Conservation (phyloP, 805 yeast species). For the Kazachstania kunashirensis region DNA sequence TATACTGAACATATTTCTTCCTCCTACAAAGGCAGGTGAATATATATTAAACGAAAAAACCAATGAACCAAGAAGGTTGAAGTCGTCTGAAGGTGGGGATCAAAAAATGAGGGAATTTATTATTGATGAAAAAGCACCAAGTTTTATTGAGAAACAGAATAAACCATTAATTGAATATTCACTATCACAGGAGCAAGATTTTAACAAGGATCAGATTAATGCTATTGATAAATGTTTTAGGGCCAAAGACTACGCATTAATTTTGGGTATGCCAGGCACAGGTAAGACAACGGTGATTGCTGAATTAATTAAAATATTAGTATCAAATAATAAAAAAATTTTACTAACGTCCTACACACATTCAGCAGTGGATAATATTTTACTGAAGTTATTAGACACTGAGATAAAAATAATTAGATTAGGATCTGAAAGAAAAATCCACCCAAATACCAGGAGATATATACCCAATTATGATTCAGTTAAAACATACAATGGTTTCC, state of each 20-base stretch:
- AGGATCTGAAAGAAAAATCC: constrained; percentile 53
- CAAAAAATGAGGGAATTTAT: constrained; percentile 25
- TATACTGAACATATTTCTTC: constrained; percentile 54
- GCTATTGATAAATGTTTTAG: constrained; percentile 61
- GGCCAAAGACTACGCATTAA: constrained; percentile 66
- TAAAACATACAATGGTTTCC: constrained; percentile 37
- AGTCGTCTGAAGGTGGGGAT: constrained; percentile 31
- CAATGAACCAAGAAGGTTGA: constrained; percentile 8
- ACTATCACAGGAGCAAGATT: constrained; percentile 14
- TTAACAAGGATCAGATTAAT: constrained; percentile 60
- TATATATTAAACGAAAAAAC: constrained; percentile 21
- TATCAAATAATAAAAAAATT: constrained; percentile 49
- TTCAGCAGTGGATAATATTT: constrained; percentile 90
- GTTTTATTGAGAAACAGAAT: constrained; percentile 11
- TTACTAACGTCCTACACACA: constrained; percentile 83
- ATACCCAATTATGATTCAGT: constrained; percentile 37
- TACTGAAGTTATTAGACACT: constrained; percentile 53
- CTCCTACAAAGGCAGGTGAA: constrained; percentile 23
- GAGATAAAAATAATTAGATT: constrained; percentile 50
- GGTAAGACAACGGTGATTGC: constrained; percentile 91
- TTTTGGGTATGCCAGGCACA: constrained; percentile 97
- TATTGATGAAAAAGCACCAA: constrained; percentile 28
- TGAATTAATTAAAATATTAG: constrained; percentile 53
- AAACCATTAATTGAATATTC: constrained; percentile 18
- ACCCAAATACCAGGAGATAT: constrained; percentile 47